Evolutionary conservation across 192 early-diverging fungal species (phyloP).

Genomic region (Linderina pennispora): DNA sequence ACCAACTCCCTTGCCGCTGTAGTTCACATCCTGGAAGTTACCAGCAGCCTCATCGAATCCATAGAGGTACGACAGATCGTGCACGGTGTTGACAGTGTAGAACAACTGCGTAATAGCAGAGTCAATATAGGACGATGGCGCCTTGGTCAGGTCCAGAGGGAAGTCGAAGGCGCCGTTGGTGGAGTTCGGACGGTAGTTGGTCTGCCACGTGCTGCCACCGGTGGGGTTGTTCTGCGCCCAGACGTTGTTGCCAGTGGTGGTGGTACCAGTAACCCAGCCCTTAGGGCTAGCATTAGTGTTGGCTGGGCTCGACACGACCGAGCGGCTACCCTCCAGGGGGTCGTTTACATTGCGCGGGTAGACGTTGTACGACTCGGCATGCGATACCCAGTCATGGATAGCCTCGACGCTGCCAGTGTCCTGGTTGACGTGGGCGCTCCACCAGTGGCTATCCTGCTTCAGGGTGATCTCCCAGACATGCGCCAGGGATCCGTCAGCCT

Average conservation of each 20-base stretch:
- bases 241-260: slow-evolving; percentile 83
- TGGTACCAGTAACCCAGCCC: slow-evolving; percentile 78
- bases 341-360: slow-evolving; percentile 76
- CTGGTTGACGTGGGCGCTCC: slow-evolving; percentile 21
- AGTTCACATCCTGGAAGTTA: slow-evolving; percentile 93
- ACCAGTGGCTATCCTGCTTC: slow-evolving; percentile 49
- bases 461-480: slow-evolving; percentile 52
- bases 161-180: slow-evolving; percentile 58
- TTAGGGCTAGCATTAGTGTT: slow-evolving; percentile 58
- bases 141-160: slow-evolving; percentile 54
- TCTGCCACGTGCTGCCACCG: slow-evolving; percentile 68
- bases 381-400: slow-evolving; percentile 52
- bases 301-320: slow-evolving; percentile 51
- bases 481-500: slow-evolving; percentile 6
- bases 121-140: slow-evolving; percentile 69
- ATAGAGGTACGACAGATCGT: slow-evolving; percentile 84
- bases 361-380: slow-evolving; percentile 71
- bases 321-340: slow-evolving; percentile 61
- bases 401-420: slow-evolving; percentile 35
- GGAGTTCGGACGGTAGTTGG: slow-evolving; percentile 76
- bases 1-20: slow-evolving; percentile 64
- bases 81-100: slow-evolving; percentile 87
- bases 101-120: slow-evolving; percentile 85
- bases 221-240: slow-evolving; percentile 85
- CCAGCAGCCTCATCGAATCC: slow-evolving; percentile 89